Percentiles rank a stretch among this genome's conserved stretches.
These are phyloP conservation scores for Pouteria campechiana DNA, from an alignment of 179 eudicot species.

Conservation along the genomic window DNA sequence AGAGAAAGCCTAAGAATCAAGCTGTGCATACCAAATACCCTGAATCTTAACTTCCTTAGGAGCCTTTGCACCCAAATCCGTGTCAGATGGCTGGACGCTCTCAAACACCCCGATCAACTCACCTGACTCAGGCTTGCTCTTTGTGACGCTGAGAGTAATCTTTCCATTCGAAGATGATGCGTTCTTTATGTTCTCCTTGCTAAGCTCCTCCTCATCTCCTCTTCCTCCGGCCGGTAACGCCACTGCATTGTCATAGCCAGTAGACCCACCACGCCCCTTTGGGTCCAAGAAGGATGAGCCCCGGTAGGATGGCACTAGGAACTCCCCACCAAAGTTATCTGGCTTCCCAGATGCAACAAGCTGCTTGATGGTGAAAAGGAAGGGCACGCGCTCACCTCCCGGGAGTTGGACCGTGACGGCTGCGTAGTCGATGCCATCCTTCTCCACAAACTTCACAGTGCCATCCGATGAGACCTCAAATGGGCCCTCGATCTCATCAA, in stretches of 20 bases:
- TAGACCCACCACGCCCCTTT: constrained; percentile 96
- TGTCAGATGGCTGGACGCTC: constrained; percentile 92
- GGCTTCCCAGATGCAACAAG: constrained; percentile 95
- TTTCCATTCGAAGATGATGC: constrained; percentile 51
- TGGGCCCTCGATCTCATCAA: constrained; percentile 96
- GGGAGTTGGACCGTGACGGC: constrained; percentile 98
- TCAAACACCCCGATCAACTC: constrained; percentile 91
- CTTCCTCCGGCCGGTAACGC: constrained; percentile 96
- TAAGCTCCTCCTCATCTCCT: constrained; percentile 94
- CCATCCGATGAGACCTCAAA: constrained; percentile 82
- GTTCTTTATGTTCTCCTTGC: constrained; percentile 84
- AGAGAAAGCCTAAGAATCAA: constrained; percentile 26
- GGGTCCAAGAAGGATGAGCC: constrained; percentile 99
- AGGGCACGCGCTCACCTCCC: constrained; percentile 97
- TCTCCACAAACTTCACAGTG: constrained; percentile 78
- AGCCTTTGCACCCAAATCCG: constrained; percentile 85
- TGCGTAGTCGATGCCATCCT: constrained; percentile 97
- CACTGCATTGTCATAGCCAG: constrained; percentile 93
- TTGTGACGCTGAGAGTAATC: constrained; percentile 61
- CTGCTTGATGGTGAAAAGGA: constrained; percentile 86
- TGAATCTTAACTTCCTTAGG: constrained; percentile 95
- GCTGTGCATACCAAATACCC: constrained; percentile 94
- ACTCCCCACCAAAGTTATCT: constrained; percentile 64
- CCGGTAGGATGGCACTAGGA: constrained; percentile 88
- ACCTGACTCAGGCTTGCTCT: constrained; percentile 84